A percentile compares a stretch with the other conserved stretches of the same genome.
phyloP scores from a whole-genome alignment of 176 grass and related monocot species.

The Miscanthus lutarioriparius region DNA sequence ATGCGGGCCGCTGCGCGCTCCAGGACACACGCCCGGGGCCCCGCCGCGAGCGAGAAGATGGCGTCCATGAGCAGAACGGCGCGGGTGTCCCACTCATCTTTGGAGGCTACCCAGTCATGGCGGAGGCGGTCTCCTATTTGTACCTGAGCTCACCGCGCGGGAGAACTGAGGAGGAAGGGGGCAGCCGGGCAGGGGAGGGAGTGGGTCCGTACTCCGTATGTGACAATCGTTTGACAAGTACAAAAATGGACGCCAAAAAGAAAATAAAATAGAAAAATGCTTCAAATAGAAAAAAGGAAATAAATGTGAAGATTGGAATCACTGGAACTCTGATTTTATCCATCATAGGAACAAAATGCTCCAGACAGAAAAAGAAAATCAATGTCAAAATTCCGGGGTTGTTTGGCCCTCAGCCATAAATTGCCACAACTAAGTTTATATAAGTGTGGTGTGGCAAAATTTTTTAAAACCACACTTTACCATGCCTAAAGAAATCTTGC shows the following conservation, averaged over 20 bases:
- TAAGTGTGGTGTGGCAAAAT: too few species aligned
- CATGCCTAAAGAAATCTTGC: too few species aligned
- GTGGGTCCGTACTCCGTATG: not conserved
- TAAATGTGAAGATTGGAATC: too few species aligned
- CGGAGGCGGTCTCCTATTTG: not conserved
- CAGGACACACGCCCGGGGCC: conserved; percentile 27
- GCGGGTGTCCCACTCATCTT: not conserved
- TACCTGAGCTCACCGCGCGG: not conserved
- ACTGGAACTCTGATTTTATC: too few species aligned
- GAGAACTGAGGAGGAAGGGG: not conserved
- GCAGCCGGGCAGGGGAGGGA: not conserved
- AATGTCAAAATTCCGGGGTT: too few species aligned
- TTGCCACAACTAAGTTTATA: too few species aligned
- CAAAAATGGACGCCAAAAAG: not conserved
- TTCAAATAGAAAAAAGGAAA: too few species aligned
- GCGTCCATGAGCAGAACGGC: conserved; percentile 29
- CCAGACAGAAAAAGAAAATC: too few species aligned
- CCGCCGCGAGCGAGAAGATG: conserved; percentile 41
- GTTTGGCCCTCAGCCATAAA: too few species aligned
- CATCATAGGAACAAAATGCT: too few species aligned
- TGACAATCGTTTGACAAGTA: conserved; percentile 41
- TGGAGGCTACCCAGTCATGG: not conserved
- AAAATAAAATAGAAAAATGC: too few species aligned
- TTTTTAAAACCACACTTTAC: too few species aligned
- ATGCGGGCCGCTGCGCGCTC: conserved; percentile 49